Evolutionary conservation across 1,284 basidiomycete species (phyloP), one percentile per base, ranked within the genome.

Genomic region (Porphyrellus sp.): DNA sequence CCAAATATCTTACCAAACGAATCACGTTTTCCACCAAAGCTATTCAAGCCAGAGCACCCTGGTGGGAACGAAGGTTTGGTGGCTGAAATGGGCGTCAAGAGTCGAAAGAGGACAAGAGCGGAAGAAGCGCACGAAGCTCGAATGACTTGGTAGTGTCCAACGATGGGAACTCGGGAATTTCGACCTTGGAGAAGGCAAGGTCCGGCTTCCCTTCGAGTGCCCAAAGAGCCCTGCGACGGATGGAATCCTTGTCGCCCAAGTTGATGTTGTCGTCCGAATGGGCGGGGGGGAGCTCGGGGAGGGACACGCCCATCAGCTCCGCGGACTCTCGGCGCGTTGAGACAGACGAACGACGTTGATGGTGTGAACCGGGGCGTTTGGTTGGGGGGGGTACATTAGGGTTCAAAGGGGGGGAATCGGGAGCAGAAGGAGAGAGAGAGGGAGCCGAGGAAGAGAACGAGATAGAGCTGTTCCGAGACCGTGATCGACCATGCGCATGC

Each of bases 271-370:
- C 82, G 16, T 86, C 82, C 0, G 79, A 77, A 42, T 73, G 70
- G 0, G 79, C 77, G 7, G 74, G 58, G 2, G 82, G 78, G 20
- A 86, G 74, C 53, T 83, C 79, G 12, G 85, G 81, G 38, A 89
- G 70, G 28, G 84, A 70, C 13, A 89, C 77, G 39, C 89, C 89
- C 89, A 91, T 91, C 63, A 91, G 75, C 60, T 91, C 89, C 8
- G 86, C 87, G 13, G 88, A 91, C 70, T 91, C 89, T 56, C 77
- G 80, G 56, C 89, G 83, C 31, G 89, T 91, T 4, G 89, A 91
- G 24, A 91, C 86, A n/a, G 89, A 91, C 3, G 89, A 91, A 40
- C 83, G 80, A 46, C 89, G 85, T 27, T 81, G 80, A 61, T 91
- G 89, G 61, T 91, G 88, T 0, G 88, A 91, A 59, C 78, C 80